Evolutionary conservation across 2,329 filamentous ascomycete species (phyloP).

Genomic region (Colletotrichum liaoningense): DNA sequence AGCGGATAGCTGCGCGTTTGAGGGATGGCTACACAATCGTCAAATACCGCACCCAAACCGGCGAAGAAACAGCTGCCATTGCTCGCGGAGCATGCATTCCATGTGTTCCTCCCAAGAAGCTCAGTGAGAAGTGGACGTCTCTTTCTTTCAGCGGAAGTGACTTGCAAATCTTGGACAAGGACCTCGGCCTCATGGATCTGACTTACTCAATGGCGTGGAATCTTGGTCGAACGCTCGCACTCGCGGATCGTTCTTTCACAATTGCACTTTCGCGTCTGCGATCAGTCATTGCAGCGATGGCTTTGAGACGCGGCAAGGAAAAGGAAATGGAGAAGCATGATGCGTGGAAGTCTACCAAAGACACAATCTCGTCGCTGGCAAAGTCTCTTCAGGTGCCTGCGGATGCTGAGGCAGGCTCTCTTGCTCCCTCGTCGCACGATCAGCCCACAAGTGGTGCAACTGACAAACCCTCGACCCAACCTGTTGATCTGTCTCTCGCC

Average conservation of each 20-base stretch:
- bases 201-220: constrained; percentile 57
- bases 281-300: not conserved
- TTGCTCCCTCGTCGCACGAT: too few relatives aligned
- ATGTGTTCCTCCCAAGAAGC: not conserved
- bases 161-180: constrained; percentile 52
- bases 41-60: constrained; percentile 48
- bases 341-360: not conserved
- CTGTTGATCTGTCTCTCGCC: too few relatives aligned
- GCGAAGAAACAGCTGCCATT: constrained; percentile 52
- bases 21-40: constrained; percentile 53
- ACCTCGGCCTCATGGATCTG: constrained; percentile 55
- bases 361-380: constrained; percentile 31
- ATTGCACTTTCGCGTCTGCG: constrained; percentile 39
- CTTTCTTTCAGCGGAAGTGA: constrained; percentile 48
- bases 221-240: constrained; percentile 51
- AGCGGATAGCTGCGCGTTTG: too few relatives aligned
- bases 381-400: too few relatives aligned
- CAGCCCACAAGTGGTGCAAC: too few relatives aligned
- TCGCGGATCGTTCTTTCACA: constrained; percentile 47
- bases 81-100: constrained; percentile 52
- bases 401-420: too few relatives aligned
- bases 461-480: too few relatives aligned
- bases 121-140: constrained; percentile 26
- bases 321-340: not conserved
- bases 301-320: not conserved